A percentile compares a stretch with the other conserved stretches of the same genome.
phyloP scores from a whole-genome alignment of 768 basidiomycete genomes.

The Suillus clintonianus region DNA sequence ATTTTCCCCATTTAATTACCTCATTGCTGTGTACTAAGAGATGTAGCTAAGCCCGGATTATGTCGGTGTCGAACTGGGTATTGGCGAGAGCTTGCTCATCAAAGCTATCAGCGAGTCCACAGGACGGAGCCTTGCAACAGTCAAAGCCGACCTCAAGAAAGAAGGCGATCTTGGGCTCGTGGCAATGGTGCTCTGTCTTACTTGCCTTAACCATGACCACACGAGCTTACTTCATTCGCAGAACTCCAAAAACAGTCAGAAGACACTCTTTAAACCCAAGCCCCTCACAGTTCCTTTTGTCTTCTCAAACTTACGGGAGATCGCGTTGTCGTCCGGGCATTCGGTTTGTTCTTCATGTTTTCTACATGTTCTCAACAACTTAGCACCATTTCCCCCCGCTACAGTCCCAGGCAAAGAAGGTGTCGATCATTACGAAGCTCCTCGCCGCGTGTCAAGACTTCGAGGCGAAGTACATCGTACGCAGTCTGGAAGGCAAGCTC shows the following conservation, averaged over 20 bases:
- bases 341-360: conserved; percentile 50
- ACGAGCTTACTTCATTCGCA: conserved; percentile 30
- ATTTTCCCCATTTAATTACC: not conserved
- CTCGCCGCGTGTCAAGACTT: conserved; percentile 88
- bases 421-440: conserved; percentile 91
- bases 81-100: conserved; percentile 91
- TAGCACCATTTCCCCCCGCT: not conserved
- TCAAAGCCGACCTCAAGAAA: conserved; percentile 92
- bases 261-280: conserved; percentile 93
- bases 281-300: conserved; percentile 86
- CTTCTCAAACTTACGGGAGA: conserved; percentile 88
- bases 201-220: not conserved
- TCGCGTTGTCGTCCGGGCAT: conserved; percentile 83
- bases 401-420: conserved; percentile 94
- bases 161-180: conserved; percentile 96
- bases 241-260: conserved; percentile 93
- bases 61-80: conserved; percentile 91
- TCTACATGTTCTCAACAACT: conserved; percentile 5
- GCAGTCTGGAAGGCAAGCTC: conserved; percentile 94
- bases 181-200: conserved; percentile 63
- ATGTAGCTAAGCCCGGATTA: conserved; percentile 91
- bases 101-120: conserved; percentile 96
- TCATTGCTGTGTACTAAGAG: conserved; percentile 4
- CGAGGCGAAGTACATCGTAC: conserved; percentile 96
- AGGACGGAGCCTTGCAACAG: conserved; percentile 76